phyloP scores from a whole-genome alignment of 257 asterid species.

The Scutellaria baicalensis region DNA sequence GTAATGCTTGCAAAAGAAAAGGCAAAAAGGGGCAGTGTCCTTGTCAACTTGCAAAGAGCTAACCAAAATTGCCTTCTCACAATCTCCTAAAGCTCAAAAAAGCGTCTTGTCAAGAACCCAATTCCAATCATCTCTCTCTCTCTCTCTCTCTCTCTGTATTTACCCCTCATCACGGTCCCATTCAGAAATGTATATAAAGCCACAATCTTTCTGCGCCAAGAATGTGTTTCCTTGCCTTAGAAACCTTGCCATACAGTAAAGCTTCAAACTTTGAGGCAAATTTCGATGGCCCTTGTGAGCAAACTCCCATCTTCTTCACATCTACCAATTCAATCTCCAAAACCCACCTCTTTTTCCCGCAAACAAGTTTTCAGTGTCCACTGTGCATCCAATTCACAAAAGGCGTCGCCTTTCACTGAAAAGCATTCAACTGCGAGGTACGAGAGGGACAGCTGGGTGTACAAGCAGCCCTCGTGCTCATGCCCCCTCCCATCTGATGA shows the following conservation, averaged over 20 bases:
- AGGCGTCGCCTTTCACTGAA: slow-evolving; percentile 81
- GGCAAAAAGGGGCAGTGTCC: neutral
- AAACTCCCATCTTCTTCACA: slow-evolving; percentile 46
- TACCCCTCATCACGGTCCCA: slow-evolving; percentile 10
- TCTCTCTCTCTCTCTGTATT: slow-evolving; percentile 1
- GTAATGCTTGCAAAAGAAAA: too few relatives aligned
- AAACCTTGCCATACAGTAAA: neutral
- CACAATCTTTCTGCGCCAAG: neutral
- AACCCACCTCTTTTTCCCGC: slow-evolving; percentile 11
- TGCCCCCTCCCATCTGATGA: slow-evolving; percentile 45
- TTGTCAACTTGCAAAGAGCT: neutral
- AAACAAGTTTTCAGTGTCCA: slow-evolving; percentile 25
- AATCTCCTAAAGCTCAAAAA: slow-evolving; percentile 11
- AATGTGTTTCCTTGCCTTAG: neutral
- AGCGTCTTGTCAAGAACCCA: slow-evolving; percentile 4
- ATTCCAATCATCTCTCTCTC: neutral
- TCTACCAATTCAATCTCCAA: slow-evolving; percentile 26
- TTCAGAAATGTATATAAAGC: slow-evolving; percentile 1
- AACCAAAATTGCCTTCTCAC: slow-evolving; percentile 3
- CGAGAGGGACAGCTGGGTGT: slow-evolving; percentile 75
- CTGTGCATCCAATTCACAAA: slow-evolving; percentile 34
- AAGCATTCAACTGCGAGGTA: slow-evolving; percentile 75
- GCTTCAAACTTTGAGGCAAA: neutral
- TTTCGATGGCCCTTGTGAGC: slow-evolving; percentile 56
- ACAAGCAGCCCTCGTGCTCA: slow-evolving; percentile 53